Base-by-base conservation (phyloP, 2,329 filamentous ascomycete species). In the Thelonectria blattea region DNA sequence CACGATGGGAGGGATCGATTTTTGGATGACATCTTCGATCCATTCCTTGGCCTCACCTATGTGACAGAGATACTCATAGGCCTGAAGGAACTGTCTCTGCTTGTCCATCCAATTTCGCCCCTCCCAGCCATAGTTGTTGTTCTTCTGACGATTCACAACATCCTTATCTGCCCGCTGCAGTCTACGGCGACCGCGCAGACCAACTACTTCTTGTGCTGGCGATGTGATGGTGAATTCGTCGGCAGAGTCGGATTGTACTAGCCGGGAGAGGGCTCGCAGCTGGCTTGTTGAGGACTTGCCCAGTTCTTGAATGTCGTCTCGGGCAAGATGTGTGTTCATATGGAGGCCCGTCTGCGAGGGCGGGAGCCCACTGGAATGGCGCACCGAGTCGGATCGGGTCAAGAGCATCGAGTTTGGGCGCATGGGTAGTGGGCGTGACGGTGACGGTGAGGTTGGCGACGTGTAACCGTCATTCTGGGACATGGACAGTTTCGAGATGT, bases 1-100 rank as follows among this genome's bases (percentile, higher is more conserved):
- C 20, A 99, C 91, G 68, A 98, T 97, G 1, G 94, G 91, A 3
- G 95, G 93, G 39, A 99, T 92, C 52, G 90, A 83, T 66, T 90
- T 88, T 63, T 94, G 87, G 57, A 95, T 92, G 61, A 97, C 87
- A 73, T 96, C 83, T 73, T 99, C 95, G 66, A 99, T 97, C 95
- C 95, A 99, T 77, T 98, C 94, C 74, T 98, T 98, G 20, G 95
- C 95, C 80, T 99, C 95, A 74, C 95, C 95, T 66, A 99, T 98
- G 73, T 99, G 95, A 74, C 95, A 99, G 39, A 99, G 89, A 74
- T 99, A 99, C 75, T 99, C 95, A 73, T 99, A 99, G 7, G 95
- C 95, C 76, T 96, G 92, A 54, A 99, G 79, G 71, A 97, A 98
- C 74, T 98, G 94, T 24, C 95, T 87, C 74, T 99, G 94, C 74